Base-by-base conservation (phyloP, 352 stramenopile genomes). In the Phytophthora chlamydospora region DNA sequence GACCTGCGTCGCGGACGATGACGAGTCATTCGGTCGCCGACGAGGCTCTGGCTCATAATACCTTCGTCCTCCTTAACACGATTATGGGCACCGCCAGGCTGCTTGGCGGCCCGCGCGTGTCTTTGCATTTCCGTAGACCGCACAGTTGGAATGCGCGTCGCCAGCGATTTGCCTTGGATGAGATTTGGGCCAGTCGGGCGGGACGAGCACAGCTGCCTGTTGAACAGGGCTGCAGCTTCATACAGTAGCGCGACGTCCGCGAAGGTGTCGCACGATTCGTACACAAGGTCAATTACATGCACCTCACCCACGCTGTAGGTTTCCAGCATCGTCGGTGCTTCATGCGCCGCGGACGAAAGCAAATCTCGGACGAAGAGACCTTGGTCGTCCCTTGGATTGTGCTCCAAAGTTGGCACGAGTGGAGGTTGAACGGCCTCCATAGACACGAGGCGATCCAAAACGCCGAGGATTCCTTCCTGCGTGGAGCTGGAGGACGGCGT, bases 21-120 rank as follows among this genome's bases (percentile, higher is more conserved):
- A 55, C 59, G 44, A 57, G 41, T 52, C 38, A 58, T 52, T 24
- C 12, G 41, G 13, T 16, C 16, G 13, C 19, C 10, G 11, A 8
- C 24, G n/a, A 3, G 33, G 27, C 33, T 31, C 42, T 48, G 44
- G 60, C 53, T 50, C 60, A 63, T 68, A 68, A 68, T 68, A 50
- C 7, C n/a, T n/a, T n/a, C n/a, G 56, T 58, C 56, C 56, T 51
- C 45, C 56, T 44, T 44, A 50, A 29, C 4, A 31, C 11, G 36
- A 43, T 56, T 50, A 64, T 44, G 43, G 58, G 52, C 36, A 19
- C 27, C 58, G 40, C 50, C 58, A 43, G 16, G 41, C 11, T 5
- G 8, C 40, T 33, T 32, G 31, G 31, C 13, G 43, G 27, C 8
- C 29, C 13, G 36, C 45, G 56, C 57, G 39, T 63, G 48, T 64